Conservation (phyloP, 23 red algal genomes). For the Gracilaria caudata region DNA sequence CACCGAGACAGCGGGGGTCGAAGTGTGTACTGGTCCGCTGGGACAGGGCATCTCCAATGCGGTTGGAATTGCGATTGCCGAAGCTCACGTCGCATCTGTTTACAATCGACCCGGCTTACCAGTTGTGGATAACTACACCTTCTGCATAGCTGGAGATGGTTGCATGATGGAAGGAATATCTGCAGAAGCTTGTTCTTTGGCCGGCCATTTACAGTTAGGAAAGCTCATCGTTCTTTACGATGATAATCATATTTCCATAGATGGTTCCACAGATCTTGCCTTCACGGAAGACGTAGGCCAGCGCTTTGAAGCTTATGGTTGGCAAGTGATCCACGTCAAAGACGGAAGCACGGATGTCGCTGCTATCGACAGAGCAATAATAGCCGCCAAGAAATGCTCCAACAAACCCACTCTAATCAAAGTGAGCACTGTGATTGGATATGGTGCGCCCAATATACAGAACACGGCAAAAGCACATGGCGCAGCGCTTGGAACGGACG, state of each 20-base stretch:
- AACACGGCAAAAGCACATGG: conserved; percentile 84
- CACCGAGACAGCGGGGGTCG: conserved; percentile 75
- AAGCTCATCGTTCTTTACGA: conserved; percentile 99
- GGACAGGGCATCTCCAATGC: conserved; percentile 94
- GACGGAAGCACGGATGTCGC: conserved; percentile 79
- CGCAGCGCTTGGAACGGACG: conserved; percentile 81
- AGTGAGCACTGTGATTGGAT: conserved; percentile 87
- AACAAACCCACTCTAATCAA: conserved; percentile 90
- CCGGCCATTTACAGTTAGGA: conserved; percentile 85
- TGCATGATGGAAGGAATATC: conserved; percentile 94
- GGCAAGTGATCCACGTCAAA: conserved; percentile 86
- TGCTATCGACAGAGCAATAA: conserved; percentile 75
- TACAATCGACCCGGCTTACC: conserved; percentile 89
- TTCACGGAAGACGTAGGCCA: conserved; percentile 93
- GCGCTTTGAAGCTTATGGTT: conserved; percentile 92
- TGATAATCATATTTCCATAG: conserved; percentile 96
- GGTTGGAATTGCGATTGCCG: conserved; percentile 86
- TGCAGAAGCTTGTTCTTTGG: conserved; percentile 88
- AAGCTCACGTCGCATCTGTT: conserved; percentile 87
- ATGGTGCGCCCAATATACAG: conserved; percentile 83
- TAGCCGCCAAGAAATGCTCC: conserved; percentile 56
- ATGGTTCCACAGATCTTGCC: conserved; percentile 84
- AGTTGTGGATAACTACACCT: conserved; percentile 92
- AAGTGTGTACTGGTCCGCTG: conserved; percentile 91
- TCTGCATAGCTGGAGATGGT: conserved; percentile 90